Conservation (phyloP, 1,284 basidiomycete genomes). For the Ustilago xerochloae region DNA sequence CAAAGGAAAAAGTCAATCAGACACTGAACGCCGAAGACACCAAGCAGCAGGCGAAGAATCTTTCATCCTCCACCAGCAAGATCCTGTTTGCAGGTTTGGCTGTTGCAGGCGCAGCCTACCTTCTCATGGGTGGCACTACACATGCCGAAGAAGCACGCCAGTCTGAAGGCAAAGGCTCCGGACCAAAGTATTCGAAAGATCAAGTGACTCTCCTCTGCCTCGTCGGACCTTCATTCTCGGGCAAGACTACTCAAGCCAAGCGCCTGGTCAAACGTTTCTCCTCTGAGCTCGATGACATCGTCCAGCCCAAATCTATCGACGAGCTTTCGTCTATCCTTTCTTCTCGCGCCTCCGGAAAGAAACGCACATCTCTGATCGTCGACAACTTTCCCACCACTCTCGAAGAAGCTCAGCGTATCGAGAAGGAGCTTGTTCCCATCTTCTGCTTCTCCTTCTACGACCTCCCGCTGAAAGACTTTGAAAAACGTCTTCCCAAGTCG, state of each 20-base stretch:
- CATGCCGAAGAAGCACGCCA: conserved; percentile 31
- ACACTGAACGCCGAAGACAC: conserved; percentile 7
- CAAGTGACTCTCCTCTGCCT: conserved; percentile 39
- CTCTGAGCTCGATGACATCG: conserved; percentile 25
- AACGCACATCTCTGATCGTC: conserved; percentile 41
- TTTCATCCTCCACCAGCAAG: conserved; percentile 20
- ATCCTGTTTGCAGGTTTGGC: conserved; percentile 30
- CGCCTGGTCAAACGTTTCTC: conserved; percentile 46
- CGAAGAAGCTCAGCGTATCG: conserved; percentile 43
- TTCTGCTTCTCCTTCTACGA: conserved; percentile 58
- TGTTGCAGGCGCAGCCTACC: conserved; percentile 27
- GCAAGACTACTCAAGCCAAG: conserved; percentile 52
- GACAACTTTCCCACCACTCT: conserved; percentile 51
- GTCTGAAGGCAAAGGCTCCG: neutral
- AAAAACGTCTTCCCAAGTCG: conserved; percentile 25
- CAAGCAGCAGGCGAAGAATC: conserved; percentile 28
- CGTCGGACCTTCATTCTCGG: conserved; percentile 42
- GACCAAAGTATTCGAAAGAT: conserved; percentile 31
- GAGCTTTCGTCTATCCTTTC: conserved; percentile 22
- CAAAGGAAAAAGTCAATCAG: conserved; percentile 15
- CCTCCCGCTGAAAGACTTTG: conserved; percentile 37
- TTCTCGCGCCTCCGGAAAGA: conserved; percentile 7
- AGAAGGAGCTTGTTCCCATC: conserved; percentile 49
- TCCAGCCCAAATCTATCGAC: conserved; percentile 21
- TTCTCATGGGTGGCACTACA: conserved; percentile 14